Conservation (phyloP, 2,329 filamentous ascomycete species). For the Alternaria sp. region DNA sequence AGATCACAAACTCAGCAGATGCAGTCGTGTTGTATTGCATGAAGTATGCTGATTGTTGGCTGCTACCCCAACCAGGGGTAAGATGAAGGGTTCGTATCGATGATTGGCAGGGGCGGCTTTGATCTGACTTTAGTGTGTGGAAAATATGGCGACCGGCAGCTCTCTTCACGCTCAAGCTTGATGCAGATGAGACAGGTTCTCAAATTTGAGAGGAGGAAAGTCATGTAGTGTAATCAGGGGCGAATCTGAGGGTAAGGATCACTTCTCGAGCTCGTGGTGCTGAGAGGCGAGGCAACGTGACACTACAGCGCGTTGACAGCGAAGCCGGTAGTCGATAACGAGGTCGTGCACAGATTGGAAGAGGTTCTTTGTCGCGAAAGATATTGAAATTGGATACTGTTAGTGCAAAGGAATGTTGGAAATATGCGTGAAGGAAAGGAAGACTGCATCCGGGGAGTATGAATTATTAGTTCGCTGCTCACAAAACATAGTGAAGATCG, state of each 20-base stretch:
- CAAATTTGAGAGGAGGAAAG: conserved; percentile 29
- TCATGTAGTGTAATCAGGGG: conserved; percentile 30
- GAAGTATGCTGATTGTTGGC: conserved; percentile 26
- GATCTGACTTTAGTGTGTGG: conserved; percentile 1
- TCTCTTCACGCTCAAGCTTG: conserved; percentile 21
- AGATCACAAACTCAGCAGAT: conserved; percentile 31
- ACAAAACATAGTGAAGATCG: conserved; percentile 2
- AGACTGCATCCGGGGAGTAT: conserved; percentile 1
- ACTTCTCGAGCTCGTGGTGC: conserved; percentile 29
- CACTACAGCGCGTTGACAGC: conserved; percentile 30
- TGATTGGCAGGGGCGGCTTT: not conserved
- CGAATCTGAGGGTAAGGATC: conserved; percentile 31
- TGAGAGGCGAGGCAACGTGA: conserved; percentile 29
- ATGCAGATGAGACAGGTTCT: conserved; percentile 25
- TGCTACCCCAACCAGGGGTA: conserved; percentile 33
- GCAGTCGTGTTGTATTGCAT: conserved; percentile 34
- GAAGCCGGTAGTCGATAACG: conserved; percentile 16
- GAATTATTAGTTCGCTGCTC: not conserved
- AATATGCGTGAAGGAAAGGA: not conserved
- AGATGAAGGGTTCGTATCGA: conserved; percentile 1
- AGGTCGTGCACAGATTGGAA: conserved; percentile 1
- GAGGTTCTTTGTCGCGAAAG: not conserved
- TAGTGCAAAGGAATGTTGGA: not conserved
- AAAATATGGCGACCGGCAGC: conserved; percentile 19
- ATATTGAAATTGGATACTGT: not conserved